phyloP scores from a whole-genome alignment of 192 early-diverging fungal species.

The Helicostylum pulchrum region DNA sequence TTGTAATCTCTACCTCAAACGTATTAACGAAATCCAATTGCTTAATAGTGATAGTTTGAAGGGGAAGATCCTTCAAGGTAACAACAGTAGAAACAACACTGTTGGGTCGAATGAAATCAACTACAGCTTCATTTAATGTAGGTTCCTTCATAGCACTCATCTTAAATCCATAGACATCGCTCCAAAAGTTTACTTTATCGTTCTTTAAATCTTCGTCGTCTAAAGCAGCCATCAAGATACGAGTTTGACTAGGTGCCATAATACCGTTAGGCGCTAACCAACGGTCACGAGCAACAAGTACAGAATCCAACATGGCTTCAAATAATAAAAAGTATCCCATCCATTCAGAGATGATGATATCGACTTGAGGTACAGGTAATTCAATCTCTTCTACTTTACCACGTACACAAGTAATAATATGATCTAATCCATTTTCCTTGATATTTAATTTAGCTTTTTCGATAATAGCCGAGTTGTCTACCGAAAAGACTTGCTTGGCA shows the following conservation, averaged over 20 bases:
- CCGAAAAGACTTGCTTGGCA: conserved; percentile 69
- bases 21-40: conserved; percentile 71
- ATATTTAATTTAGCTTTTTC: conserved; percentile 75
- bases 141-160: conserved; percentile 83
- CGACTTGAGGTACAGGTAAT: conserved; percentile 73
- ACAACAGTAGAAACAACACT: conserved; percentile 65
- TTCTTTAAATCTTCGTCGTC: conserved; percentile 81
- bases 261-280: conserved; percentile 67
- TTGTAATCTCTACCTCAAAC: conserved; percentile 64
- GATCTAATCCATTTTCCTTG: conserved; percentile 67
- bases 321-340: conserved; percentile 92
- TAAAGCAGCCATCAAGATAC: conserved; percentile 68
- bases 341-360: conserved; percentile 90
- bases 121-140: conserved; percentile 72
- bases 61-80: conserved; percentile 69
- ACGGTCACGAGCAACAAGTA: conserved; percentile 77
- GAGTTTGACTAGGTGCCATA: conserved; percentile 65
- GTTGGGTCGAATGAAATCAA: conserved; percentile 71
- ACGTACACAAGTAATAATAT: conserved; percentile 57
- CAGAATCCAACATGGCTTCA: conserved; percentile 91
- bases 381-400: conserved; percentile 79
- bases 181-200: conserved; percentile 73
- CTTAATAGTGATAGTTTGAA: conserved; percentile 61
- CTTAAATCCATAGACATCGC: conserved; percentile 93
- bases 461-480: conserved; percentile 86